Evolutionary conservation across 2,329 filamentous ascomycete species (phyloP).

Genomic region (Macrophomina phaseolina): DNA sequence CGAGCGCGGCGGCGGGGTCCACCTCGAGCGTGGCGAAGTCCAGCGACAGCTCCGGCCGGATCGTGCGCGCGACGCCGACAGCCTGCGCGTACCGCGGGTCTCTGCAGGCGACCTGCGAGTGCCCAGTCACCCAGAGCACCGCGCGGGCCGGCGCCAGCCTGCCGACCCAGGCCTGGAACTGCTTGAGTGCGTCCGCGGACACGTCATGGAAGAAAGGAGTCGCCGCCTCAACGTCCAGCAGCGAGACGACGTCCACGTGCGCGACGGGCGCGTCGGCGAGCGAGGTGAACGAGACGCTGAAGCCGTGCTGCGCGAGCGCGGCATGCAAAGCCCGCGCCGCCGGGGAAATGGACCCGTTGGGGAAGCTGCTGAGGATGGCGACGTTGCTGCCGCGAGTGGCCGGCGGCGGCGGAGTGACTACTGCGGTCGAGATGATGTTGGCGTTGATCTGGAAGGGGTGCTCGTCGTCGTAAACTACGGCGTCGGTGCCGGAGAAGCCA

Average conservation of each 20-base stretch:
- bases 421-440: constrained; percentile 31
- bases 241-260: constrained; percentile 33
- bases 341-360: background rate
- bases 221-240: constrained; percentile 33
- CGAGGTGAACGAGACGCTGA: constrained; percentile 4
- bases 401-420: background rate
- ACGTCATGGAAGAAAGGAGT: constrained; percentile 38
- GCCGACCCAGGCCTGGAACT: constrained; percentile 29
- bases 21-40: constrained; percentile 37
- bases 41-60: constrained; percentile 37
- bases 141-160: constrained; percentile 16
- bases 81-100: constrained; percentile 39
- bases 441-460: constrained; percentile 31
- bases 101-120: constrained; percentile 33
- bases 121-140: constrained; percentile 40
- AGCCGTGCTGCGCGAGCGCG: background rate
- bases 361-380: background rate
- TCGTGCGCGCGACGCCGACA: constrained; percentile 37
- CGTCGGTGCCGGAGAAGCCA: constrained; percentile 43
- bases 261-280: constrained; percentile 27
- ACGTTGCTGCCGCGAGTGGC: constrained; percentile 13
- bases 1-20: constrained; percentile 17
- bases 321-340: background rate
- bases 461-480: constrained; percentile 33
- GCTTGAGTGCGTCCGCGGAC: background rate